Evolutionary conservation across 2,329 filamentous ascomycete genomes (phyloP).

Genomic region (Pseudogymnoascus sp.): DNA sequence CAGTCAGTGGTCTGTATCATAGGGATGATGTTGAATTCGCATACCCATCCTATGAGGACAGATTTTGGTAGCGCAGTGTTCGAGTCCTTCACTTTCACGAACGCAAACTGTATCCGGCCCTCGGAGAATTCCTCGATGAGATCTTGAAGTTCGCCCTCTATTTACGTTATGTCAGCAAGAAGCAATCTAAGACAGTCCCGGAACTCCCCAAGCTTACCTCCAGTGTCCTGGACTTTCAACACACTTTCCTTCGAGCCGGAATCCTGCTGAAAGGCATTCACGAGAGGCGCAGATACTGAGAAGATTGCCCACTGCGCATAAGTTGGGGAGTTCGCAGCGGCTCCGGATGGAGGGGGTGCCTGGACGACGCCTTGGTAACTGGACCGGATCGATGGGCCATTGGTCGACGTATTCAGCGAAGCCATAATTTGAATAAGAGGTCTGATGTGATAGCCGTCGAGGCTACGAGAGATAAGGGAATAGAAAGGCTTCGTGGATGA

Average conservation of each 20-base stretch:
- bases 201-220: slow-evolving; percentile 45
- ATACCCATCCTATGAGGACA: slow-evolving; percentile 80
- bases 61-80: slow-evolving; percentile 85
- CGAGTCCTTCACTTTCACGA: slow-evolving; percentile 90
- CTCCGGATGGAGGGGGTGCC: slow-evolving; percentile 45
- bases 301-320: slow-evolving; percentile 91
- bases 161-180: slow-evolving; percentile 17
- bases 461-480: background rate
- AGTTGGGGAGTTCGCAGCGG: slow-evolving; percentile 61
- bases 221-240: slow-evolving; percentile 85
- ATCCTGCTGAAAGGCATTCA: slow-evolving; percentile 84
- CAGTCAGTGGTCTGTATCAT: slow-evolving; percentile 20
- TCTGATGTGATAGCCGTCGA: background rate
- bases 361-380: slow-evolving; percentile 65
- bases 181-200: background rate
- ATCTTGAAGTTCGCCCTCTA: slow-evolving; percentile 84
- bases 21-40: slow-evolving; percentile 19
- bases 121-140: slow-evolving; percentile 95
- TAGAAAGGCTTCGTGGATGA: background rate
- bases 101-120: slow-evolving; percentile 92
- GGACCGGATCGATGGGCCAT: slow-evolving; percentile 76
- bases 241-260: slow-evolving; percentile 81
- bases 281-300: slow-evolving; percentile 81
- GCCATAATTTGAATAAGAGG: slow-evolving; percentile 47
- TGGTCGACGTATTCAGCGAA: slow-evolving; percentile 69